Percentiles rank a stretch among this genome's conserved stretches.
Evolutionary conservation across 1,139 yeast genomes (phyloP).

Genomic region (Yamadazyma membranifaciens): DNA sequence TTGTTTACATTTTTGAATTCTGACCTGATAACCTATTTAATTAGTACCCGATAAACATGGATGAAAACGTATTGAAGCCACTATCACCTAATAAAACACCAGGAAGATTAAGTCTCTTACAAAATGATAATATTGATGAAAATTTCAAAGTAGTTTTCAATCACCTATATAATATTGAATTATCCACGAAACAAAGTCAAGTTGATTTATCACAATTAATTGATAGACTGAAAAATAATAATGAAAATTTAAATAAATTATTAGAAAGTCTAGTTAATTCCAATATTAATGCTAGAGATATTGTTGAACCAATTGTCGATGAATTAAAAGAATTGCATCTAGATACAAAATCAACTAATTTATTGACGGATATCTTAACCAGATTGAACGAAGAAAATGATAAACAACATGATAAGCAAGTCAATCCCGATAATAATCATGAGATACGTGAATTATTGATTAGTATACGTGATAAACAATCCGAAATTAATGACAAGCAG

Average conservation of each 20-base stretch:
- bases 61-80: conserved; percentile 6
- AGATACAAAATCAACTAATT: conserved; percentile 18
- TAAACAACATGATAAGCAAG: background rate
- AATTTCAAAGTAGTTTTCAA: conserved; percentile 23
- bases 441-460: conserved; percentile 1
- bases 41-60: conserved; percentile 1
- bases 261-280: conserved; percentile 19
- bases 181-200: conserved; percentile 33
- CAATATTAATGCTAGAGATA: conserved; percentile 17
- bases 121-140: conserved; percentile 15
- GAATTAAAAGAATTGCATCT: conserved; percentile 25
- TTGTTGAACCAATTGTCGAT: conserved; percentile 25
- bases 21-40: background rate
- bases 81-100: conserved; percentile 17
- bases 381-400: conserved; percentile 6
- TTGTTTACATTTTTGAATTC: conserved; percentile 2
- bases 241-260: conserved; percentile 35
- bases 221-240: conserved; percentile 43
- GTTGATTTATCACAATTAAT: conserved; percentile 38
- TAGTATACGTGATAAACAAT: conserved; percentile 1
- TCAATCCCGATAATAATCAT: background rate
- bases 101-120: conserved; percentile 24
- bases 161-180: conserved; percentile 32
- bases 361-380: conserved; percentile 21
- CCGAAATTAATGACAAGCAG: background rate